Evolutionary conservation across 116 monocot species (phyloP).

Genomic region (Phalaenopsis hybrid): DNA sequence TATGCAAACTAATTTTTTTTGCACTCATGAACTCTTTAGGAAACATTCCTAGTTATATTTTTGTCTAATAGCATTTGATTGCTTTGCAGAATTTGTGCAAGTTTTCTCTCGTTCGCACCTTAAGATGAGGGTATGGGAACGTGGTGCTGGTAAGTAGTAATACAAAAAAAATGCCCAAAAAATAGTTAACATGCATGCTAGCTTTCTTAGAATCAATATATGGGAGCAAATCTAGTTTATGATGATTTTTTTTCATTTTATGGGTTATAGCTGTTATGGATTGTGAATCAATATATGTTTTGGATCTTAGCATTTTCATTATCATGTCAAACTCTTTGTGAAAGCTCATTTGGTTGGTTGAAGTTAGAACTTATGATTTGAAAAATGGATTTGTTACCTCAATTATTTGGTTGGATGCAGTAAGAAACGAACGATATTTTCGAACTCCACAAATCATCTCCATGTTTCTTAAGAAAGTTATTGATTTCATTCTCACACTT

Average conservation of each 20-base stretch:
- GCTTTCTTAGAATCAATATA: neutral
- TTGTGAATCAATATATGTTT: neutral
- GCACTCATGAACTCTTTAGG: neutral
- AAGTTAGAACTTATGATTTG: neutral
- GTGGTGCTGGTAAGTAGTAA: conserved; percentile 78
- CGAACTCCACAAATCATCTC: neutral
- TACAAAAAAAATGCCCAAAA: neutral
- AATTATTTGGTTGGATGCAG: neutral
- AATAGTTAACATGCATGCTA: too few relatives aligned
- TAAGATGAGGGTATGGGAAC: conserved; percentile 99
- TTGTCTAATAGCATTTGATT: neutral
- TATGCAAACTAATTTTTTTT: neutral
- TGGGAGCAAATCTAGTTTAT: neutral
- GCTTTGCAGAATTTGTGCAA: conserved; percentile 86
- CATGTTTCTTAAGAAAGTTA: neutral
- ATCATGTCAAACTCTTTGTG: neutral
- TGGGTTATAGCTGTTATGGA: neutral
- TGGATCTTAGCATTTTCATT: neutral
- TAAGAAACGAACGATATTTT: neutral
- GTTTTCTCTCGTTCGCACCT: conserved; percentile 82
- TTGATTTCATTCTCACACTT: neutral
- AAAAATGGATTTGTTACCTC: neutral
- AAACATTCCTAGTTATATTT: conserved; percentile 1
- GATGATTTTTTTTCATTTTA: neutral
- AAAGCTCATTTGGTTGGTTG: neutral